Base-by-base conservation (phyloP, 2,329 filamentous ascomycete species). In the Rosellinia necatrix region DNA sequence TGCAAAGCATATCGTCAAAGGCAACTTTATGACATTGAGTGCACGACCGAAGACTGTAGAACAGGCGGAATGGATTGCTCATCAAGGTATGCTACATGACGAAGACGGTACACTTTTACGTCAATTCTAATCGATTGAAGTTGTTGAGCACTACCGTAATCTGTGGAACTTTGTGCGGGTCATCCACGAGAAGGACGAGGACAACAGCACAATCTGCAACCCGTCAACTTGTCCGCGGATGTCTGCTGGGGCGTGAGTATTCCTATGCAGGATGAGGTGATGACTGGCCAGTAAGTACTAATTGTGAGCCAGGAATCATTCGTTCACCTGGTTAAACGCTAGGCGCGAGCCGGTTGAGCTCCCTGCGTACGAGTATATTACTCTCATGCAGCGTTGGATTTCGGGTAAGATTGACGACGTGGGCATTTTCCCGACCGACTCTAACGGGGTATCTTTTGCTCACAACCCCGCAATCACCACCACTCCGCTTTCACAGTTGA, bases 331-430 rank as follows among this genome's bases (percentile, higher is more conserved):
- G 93, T 84, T 97, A 51, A 96, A 97, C 75, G 87, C 88, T 63
- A 87, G 90, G 67, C 86, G 89, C 66, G 88, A 91, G 70, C 92
- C 93, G 9, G 92, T 96, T 62, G 93, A 96, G 74, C 89, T 97
- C 37, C 92, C 93, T 3, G 93, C 93, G 6, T 87, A 87, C 60
- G 92, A 96, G 73, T 97, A 97, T 76, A 94, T 97, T 76, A 91
- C 91, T 64, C 85, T 96, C 22, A 96, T 97, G 72, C 92, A 97
- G 76, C 91, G 93, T 69, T 97, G 93, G 92, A 96, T 97, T 71
- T 90, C 91, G 25, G 91, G 92, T 75, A 97, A 97, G 77, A 91
- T 96, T 62, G 91, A 94, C 67, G 92, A 97, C 72, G 86, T 86
- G 46, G 83, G 84, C 70, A 91, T 96, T 75, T 97, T 97, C 76